Base-by-base conservation (phyloP, 352 stramenopile genomes). In the Globisporangium canariense region DNA sequence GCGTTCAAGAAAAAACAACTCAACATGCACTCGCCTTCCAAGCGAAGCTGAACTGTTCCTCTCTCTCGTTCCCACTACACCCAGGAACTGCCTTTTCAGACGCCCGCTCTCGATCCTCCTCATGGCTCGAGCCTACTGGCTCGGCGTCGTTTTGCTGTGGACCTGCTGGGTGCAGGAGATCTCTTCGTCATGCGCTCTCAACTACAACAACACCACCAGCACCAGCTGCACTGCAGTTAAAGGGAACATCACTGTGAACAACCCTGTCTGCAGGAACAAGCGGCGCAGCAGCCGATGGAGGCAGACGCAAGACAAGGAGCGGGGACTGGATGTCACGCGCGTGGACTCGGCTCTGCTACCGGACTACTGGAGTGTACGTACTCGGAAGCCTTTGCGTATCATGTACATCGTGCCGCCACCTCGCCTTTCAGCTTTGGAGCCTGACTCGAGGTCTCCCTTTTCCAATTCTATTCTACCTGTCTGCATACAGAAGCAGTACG, bases 281-380 rank as follows among this genome's bases (percentile, higher is more conserved):
- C 4, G 6, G 4, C 14, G 14, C 7, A 25, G 2, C 18, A 41
- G 18, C 30, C 41, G 30, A 41, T 41, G 50, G 50, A 22, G 28
- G 18, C 50, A 38, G 30, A 3, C n/a, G 51, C 36, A 58, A 11
- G 28, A 36, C 25, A n/a, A 45, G 9, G 30, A 30, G 10, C 28
- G 10, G 22, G 18, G 18, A 2, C 30, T 7, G 11, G 51, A 58
- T 38, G n/a, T 66, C 58, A 70, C 68, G 5, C 38, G 63, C 8
- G 59, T 89, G 45, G 77, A 91, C 58, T 51, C 68, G 0, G 58
- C 65, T 3, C 59, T 89, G 25, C 60, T 79, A 4, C 82, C 82
- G 14, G 82, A 91, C 68, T 79, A 74, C 45, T 89, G 78, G 81
- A 78, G 78, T 62, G 65, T 77, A 62, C 8, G 63, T 34, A 61